phyloP scores from a whole-genome alignment of 2,329 filamentous ascomycete species.

The Immersiporthe knoxdaviesiana region DNA sequence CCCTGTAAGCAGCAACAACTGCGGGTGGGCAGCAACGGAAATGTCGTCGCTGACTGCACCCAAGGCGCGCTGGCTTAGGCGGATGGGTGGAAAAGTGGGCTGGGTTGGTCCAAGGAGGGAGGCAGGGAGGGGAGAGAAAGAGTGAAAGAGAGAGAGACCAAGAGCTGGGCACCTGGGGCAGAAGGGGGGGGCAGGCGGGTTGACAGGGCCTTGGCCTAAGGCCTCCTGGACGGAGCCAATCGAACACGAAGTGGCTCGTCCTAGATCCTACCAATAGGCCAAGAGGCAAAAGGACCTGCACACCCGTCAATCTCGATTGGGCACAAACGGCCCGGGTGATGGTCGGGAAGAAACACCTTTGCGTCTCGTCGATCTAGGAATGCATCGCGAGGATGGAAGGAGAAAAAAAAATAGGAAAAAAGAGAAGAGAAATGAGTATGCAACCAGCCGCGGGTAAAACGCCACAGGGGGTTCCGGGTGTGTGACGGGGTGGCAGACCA shows the following conservation, averaged over 20 bases:
- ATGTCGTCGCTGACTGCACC: slow-evolving; percentile 26
- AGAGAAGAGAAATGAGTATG: neutral
- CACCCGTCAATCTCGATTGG: slow-evolving; percentile 16
- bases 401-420: no score
- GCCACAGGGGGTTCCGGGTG: neutral
- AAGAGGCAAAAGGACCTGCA: neutral
- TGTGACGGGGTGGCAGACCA: slow-evolving; percentile 8
- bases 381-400: slow-evolving; percentile 23
- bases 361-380: slow-evolving; percentile 21
- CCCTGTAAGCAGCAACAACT: slow-evolving; percentile 21
- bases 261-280: neutral
- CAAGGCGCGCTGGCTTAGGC: slow-evolving; percentile 22
- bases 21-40: slow-evolving; percentile 26
- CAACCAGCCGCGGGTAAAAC: slow-evolving; percentile 19
- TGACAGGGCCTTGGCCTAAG: slow-evolving; percentile 16
- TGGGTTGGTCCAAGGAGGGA: slow-evolving; percentile 21
- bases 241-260: neutral
- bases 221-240: slow-evolving; percentile 16
- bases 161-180: neutral
- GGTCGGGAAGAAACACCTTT: slow-evolving; percentile 19
- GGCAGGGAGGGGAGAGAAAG: slow-evolving; percentile 21
- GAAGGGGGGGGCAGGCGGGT: neutral
- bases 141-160: slow-evolving; percentile 26
- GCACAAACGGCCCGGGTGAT: slow-evolving; percentile 24
- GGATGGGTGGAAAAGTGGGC: slow-evolving; percentile 28